Evolutionary conservation across 2,329 filamentous ascomycete genomes (phyloP), one percentile per base, ranked within the genome.

Genomic region (Fusarium albosuccineum): DNA sequence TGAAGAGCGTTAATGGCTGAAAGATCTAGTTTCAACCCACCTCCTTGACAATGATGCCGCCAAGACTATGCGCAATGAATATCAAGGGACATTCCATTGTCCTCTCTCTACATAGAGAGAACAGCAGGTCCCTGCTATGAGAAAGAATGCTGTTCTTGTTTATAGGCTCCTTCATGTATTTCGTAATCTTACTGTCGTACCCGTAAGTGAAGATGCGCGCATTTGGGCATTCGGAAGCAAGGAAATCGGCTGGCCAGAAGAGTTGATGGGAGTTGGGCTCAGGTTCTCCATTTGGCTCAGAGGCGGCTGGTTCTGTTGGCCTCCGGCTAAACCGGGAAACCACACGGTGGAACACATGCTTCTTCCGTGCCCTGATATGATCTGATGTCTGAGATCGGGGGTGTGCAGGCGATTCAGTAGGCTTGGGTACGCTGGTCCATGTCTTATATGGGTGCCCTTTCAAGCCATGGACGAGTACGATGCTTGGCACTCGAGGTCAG

Each of bases 161-260:
- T 0, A 37, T 26, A 0, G 50, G 27, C 0, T 54, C 62, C 2
- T 37, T 26, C 4, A 26, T 37, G 1, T 57, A 64, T 13, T 70
- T 68, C 0, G 66, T 68, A 13, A 70, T 41, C 16, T 70, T 70
- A 0, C 30, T 56, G 13, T 68, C 65, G 10, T 70, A 68, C 1
- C 63, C 67, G 6, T 46, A 70, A 0, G 40, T 62, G 0, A 70
- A 8, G n/a, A 68, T 54, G 0, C 65, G 41, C 3, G 64, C 34
- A 2, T 52, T 37, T 3, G 54, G 33, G 17, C 53, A 61, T 0
- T 36, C 14, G 3, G 30, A n/a, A 0, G 65, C 57, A 1, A 70
- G 54, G 1, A 70, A 29, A 4, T 70, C 56, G 0, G n/a, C 39
- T 1, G 64, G 66, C 66, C 64, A 67, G 42, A 65, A 69, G 0